A percentile compares a stretch with the other conserved stretches of the same genome.
phyloP scores from a whole-genome alignment of 176 grass and related monocot genomes.

The Themeda triandra region DNA sequence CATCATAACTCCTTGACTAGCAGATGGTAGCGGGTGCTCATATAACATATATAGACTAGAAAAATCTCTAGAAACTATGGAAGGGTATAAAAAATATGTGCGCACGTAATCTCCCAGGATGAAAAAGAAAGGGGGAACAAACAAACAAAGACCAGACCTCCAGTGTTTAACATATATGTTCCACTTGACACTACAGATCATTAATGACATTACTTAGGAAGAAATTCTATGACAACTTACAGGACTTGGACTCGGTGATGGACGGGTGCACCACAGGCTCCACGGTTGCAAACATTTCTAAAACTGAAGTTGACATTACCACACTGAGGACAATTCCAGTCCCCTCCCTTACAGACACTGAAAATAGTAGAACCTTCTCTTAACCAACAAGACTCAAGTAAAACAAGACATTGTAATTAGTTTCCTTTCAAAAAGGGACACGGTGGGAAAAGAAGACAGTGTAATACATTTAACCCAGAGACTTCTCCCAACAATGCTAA shows the following conservation, averaged over 20 bases:
- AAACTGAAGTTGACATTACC: conserved; percentile 99
- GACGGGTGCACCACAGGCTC: conserved; percentile 76
- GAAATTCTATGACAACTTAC: conserved; percentile 63
- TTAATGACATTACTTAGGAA: conserved; percentile 46
- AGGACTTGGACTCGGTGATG: conserved; percentile 83
- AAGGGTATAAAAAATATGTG: background rate
- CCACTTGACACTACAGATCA: conserved; percentile 32
- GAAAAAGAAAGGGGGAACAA: background rate
- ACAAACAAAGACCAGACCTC: background rate
- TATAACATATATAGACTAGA: background rate
- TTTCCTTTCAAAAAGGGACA: background rate
- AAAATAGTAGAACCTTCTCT: conserved; percentile 45
- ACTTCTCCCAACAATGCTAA: conserved; percentile 1
- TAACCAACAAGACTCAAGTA: conserved; percentile 35
- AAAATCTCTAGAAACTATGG: background rate
- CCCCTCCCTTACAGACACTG: conserved; percentile 83
- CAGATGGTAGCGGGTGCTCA: background rate
- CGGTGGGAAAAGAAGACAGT: background rate
- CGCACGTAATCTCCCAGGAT: background rate
- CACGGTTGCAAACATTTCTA: conserved; percentile 92
- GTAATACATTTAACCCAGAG: conserved; percentile 19
- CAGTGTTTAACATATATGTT: background rate
- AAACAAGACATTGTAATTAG: conserved; percentile 25
- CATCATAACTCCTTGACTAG: background rate
- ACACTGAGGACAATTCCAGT: conserved; percentile 90